A percentile compares a stretch with the other conserved stretches of the same genome.
Evolutionary conservation across 352 stramenopile species (phyloP).

Genomic region (Phytopythium aichiense): DNA sequence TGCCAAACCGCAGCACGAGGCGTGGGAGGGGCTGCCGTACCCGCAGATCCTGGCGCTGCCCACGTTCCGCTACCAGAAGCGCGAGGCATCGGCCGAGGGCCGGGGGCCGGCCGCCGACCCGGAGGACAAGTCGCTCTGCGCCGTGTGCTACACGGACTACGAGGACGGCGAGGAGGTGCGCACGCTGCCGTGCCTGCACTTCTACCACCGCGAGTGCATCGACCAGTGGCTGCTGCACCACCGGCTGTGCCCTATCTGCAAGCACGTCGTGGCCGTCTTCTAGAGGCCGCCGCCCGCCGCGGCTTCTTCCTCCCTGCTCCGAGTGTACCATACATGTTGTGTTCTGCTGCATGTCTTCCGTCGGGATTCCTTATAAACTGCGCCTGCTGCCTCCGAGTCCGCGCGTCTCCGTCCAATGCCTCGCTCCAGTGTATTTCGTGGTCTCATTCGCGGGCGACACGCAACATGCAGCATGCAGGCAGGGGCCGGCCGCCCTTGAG

Average conservation of each 20-base stretch:
- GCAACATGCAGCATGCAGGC: too few species aligned
- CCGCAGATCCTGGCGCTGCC: conserved; percentile 77
- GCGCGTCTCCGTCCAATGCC: too few species aligned
- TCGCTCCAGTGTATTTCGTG: too few species aligned
- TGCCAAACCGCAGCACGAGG: conserved; percentile 30
- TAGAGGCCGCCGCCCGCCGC: conserved; percentile 11
- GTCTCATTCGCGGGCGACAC: too few species aligned
- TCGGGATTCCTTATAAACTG: conserved; percentile 1
- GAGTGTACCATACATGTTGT: conserved; percentile 7
- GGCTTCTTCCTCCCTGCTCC: too few species aligned
- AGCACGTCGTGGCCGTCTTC: conserved; percentile 77
- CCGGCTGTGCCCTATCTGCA: conserved; percentile 84
- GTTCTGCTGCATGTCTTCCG: neutral
- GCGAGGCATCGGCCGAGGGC: conserved; percentile 2
- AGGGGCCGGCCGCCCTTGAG: neutral
- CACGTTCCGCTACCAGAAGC: conserved; percentile 70
- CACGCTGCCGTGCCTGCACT: conserved; percentile 81
- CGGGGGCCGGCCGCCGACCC: neutral
- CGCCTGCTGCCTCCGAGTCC: too few species aligned
- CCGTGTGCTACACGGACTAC: conserved; percentile 85
- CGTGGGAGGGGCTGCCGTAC: conserved; percentile 74
- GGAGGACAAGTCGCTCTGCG: conserved; percentile 60
- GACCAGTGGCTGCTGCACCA: conserved; percentile 88
- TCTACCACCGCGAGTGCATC: conserved; percentile 89
- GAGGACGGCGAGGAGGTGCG: conserved; percentile 71